Conservation (phyloP, 495 filamentous ascomycete genomes). For the Tuber brumale region DNA sequence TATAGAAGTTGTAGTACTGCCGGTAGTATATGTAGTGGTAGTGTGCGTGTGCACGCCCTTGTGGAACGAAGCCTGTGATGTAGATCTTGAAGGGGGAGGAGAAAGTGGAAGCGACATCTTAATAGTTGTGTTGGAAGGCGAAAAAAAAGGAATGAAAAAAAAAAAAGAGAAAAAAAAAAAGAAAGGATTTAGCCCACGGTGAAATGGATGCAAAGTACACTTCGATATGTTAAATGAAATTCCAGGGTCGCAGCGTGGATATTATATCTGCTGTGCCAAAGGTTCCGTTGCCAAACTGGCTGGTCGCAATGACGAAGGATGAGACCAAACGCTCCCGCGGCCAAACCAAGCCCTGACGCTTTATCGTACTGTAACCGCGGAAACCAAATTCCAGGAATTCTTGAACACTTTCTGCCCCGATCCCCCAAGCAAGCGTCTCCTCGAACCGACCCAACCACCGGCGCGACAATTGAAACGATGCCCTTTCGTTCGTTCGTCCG, state of each 20-base stretch:
- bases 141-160: no score
- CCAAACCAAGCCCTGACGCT: constrained; percentile 2
- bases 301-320: background rate
- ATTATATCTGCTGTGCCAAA: background rate
- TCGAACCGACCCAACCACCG: background rate
- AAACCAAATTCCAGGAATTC: background rate
- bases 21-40: constrained; percentile 1
- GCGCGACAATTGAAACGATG: background rate
- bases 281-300: background rate
- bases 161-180: no score
- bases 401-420: background rate
- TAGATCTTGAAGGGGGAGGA: constrained; percentile 25
- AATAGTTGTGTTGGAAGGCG: background rate
- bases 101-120: constrained; percentile 23
- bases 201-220: background rate
- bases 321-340: background rate
- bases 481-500: background rate
- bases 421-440: background rate
- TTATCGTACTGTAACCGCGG: background rate
- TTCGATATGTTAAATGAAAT: background rate
- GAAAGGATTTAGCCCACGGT: background rate
- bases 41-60: constrained; percentile 8
- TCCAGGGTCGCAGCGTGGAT: background rate
- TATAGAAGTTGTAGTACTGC: background rate
- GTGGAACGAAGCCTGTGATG: constrained; percentile 20